Evolutionary conservation across 2,329 filamentous ascomycete genomes (phyloP).

Genomic region (Hypocrella siamensis): DNA sequence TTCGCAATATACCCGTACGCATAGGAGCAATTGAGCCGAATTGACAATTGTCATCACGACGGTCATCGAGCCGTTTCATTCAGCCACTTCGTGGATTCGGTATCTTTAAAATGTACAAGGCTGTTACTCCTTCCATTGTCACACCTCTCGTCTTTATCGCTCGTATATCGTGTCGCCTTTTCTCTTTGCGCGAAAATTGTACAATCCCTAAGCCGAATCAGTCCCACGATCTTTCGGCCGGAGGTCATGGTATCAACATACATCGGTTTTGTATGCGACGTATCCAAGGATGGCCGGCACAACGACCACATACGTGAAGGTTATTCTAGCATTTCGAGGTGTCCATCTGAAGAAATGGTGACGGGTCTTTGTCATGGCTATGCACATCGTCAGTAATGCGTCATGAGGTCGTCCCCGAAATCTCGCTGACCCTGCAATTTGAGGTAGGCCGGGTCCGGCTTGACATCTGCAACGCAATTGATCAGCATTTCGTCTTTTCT

Average conservation of each 20-base stretch:
- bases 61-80: no score
- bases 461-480: slow-evolving; percentile 15
- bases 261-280: slow-evolving; percentile 68
- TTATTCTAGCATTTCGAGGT: slow-evolving; percentile 61
- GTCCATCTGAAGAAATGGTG: slow-evolving; percentile 97
- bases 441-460: slow-evolving; percentile 25
- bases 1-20: slow-evolving; percentile 11
- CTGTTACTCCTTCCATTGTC: no score
- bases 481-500: no score
- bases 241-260: no score
- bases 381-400: slow-evolving; percentile 10
- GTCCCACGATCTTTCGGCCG: not conserved
- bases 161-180: slow-evolving; percentile 73
- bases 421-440: slow-evolving; percentile 22
- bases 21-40: not conserved
- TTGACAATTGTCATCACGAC: no score
- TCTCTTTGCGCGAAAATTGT: slow-evolving; percentile 71
- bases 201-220: slow-evolving; percentile 53
- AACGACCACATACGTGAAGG: slow-evolving; percentile 58
- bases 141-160: slow-evolving; percentile 34
- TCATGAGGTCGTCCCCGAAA: not conserved
- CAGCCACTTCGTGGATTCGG: no score
- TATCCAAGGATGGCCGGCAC: slow-evolving; percentile 59
- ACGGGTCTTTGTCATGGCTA: slow-evolving; percentile 72
- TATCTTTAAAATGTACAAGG: no score